These are phyloP conservation scores for Backusella tuberculispora DNA, from an alignment of 192 early-diverging fungal species.

Conservation along the genomic window DNA sequence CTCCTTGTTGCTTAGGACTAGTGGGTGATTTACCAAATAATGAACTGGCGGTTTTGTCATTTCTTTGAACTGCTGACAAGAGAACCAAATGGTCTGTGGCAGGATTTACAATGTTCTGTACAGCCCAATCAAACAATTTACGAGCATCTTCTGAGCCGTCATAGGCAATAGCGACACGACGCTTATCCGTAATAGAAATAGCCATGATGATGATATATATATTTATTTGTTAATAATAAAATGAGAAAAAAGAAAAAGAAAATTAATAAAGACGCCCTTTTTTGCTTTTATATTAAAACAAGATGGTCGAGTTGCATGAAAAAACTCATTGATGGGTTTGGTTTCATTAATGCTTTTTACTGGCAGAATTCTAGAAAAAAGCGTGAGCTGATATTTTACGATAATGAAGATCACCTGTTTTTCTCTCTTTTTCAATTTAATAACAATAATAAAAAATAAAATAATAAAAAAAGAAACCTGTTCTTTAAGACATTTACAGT, in stretches of 20 bases:
- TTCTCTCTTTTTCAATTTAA: not conserved
- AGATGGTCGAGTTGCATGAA: not conserved
- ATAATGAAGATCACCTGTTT: not conserved
- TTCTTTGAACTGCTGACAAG: slow-evolving; percentile 27
- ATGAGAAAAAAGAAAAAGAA: not conserved
- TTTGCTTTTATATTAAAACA: not conserved
- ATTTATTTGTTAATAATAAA: not conserved
- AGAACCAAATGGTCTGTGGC: slow-evolving; percentile 38
- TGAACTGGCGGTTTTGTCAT: not conserved
- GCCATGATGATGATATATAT: slow-evolving; percentile 1
- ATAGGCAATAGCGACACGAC: slow-evolving; percentile 36
- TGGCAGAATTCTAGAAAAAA: slow-evolving; percentile 13
- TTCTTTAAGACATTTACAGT: not conserved
- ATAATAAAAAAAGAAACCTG: not conserved
- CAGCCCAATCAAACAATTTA: slow-evolving; percentile 35
- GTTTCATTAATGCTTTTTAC: slow-evolving; percentile 5
- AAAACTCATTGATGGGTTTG: not conserved
- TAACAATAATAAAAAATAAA: not conserved
- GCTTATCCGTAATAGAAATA: slow-evolving; percentile 30
- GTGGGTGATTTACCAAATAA: not conserved
- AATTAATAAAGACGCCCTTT: not conserved
- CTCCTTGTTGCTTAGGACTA: not conserved
- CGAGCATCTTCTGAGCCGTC: slow-evolving; percentile 38
- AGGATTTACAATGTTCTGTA: slow-evolving; percentile 30
- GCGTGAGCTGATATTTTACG: not conserved